phyloP scores from a whole-genome alignment of 495 filamentous ascomycete species.

The Lophiotrema nucula region DNA sequence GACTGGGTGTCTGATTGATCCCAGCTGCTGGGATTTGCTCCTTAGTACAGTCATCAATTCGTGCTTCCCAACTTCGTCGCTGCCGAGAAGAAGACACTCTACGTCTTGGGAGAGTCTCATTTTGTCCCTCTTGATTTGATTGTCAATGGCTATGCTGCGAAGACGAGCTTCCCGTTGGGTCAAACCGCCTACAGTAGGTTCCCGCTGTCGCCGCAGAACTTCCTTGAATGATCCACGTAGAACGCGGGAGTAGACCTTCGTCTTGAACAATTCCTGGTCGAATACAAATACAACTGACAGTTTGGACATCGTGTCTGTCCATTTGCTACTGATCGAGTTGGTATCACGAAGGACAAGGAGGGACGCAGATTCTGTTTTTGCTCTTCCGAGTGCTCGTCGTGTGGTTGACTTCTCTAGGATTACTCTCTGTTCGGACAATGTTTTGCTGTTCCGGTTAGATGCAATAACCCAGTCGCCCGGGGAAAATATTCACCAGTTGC shows the following conservation, averaged over 20 bases:
- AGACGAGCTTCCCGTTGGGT: no score
- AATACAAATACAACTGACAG: conserved; percentile 1
- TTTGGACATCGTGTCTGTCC: background rate
- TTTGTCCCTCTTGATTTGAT: no score
- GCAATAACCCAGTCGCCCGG: background rate
- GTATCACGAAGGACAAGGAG: background rate
- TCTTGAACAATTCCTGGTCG: background rate
- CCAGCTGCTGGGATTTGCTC: no score
- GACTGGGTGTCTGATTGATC: no score
- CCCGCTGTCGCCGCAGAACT: background rate
- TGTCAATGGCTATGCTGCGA: no score
- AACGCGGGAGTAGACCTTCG: background rate
- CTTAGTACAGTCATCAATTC: no score
- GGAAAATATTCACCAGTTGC: conserved; percentile 19
- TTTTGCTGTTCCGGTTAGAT: background rate
- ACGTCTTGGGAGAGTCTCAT: no score
- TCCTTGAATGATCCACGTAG: background rate
- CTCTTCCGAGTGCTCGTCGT: background rate
- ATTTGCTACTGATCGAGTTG: background rate
- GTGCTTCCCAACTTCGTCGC: no score
- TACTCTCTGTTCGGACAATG: background rate
- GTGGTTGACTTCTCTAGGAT: background rate
- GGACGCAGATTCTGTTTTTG: background rate
- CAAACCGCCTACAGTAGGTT: no score
- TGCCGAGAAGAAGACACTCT: no score